Percentiles rank a stretch among this genome's conserved stretches.
phyloP scores from a whole-genome alignment of 768 basidiomycete species.

The Cyclocybe cylindracea region DNA sequence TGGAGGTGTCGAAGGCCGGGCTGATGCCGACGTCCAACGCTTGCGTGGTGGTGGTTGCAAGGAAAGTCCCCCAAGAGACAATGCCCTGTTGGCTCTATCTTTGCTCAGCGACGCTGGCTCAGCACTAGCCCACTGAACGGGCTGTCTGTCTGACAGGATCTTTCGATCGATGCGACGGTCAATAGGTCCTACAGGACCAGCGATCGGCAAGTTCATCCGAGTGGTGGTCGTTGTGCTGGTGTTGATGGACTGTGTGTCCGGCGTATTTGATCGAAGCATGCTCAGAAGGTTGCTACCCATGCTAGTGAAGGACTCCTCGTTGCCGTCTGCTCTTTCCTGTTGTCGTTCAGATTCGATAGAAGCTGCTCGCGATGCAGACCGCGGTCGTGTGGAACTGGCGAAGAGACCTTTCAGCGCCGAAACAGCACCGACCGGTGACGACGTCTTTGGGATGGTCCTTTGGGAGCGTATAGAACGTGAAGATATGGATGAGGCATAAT shows the following conservation, averaged over 20 bases:
- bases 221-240: constrained; percentile 19
- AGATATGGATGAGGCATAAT: constrained; percentile 49
- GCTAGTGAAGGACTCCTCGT: constrained; percentile 57
- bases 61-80: constrained; percentile 35
- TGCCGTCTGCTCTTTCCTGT: constrained; percentile 26
- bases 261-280: constrained; percentile 45
- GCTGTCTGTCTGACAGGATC: constrained; percentile 19
- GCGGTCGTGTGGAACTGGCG: constrained; percentile 46
- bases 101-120: constrained; percentile 27
- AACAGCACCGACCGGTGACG: constrained; percentile 42
- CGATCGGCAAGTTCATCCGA: constrained; percentile 34
- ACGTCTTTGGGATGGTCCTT: constrained; percentile 37
- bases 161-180: constrained; percentile 35
- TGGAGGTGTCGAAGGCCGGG: constrained; percentile 19
- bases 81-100: constrained; percentile 31
- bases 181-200: constrained; percentile 26
- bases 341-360: constrained; percentile 38
- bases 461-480: constrained; percentile 45
- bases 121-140: constrained; percentile 27
- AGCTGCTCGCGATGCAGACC: constrained; percentile 54
- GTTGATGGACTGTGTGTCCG: constrained; percentile 26
- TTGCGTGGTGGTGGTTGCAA: constrained; percentile 53
- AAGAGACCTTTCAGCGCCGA: constrained; percentile 65
- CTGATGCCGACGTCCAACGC: constrained; percentile 38
- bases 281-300: constrained; percentile 56